These are phyloP conservation scores for Conidiobolus coronatus DNA, from an alignment of 371 early-diverging fungal species.

Conservation along the genomic window DNA sequence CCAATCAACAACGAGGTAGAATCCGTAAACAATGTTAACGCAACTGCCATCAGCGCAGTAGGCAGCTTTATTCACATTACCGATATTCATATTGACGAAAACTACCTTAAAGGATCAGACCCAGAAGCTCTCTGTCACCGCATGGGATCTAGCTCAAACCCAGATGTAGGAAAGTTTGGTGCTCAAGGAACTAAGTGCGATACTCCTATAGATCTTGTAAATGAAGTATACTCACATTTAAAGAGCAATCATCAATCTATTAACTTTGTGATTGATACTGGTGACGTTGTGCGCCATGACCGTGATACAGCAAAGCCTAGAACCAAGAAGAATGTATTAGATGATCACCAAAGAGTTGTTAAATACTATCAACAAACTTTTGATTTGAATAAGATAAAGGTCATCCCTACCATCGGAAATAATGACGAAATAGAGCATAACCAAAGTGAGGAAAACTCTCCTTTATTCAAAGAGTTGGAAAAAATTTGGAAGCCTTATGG, in stretches of 20 bases:
- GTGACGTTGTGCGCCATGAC: conserved; percentile 21
- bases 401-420: conserved; percentile 21
- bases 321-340: conserved; percentile 10
- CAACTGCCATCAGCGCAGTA: too few species aligned
- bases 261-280: conserved; percentile 23
- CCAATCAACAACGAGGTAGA: too few species aligned
- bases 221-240: conserved; percentile 16
- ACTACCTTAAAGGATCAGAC: conserved; percentile 11
- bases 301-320: conserved; percentile 12
- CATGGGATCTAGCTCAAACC: conserved; percentile 2
- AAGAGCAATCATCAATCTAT: conserved; percentile 11
- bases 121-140: conserved; percentile 12
- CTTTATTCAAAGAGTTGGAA: background rate
- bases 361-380: conserved; percentile 12
- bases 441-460: conserved; percentile 2
- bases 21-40: too few species aligned
- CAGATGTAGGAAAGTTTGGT: conserved; percentile 13
- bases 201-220: conserved; percentile 11
- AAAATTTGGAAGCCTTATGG: background rate
- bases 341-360: conserved; percentile 11
- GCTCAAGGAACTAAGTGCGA: conserved; percentile 15
- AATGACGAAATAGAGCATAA: conserved; percentile 15
- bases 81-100: conserved; percentile 17
- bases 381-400: conserved; percentile 9
- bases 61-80: too few species aligned